phyloP scores from a whole-genome alignment of 139 green algal genomes.

The Chlamydomonas eustigma region DNA sequence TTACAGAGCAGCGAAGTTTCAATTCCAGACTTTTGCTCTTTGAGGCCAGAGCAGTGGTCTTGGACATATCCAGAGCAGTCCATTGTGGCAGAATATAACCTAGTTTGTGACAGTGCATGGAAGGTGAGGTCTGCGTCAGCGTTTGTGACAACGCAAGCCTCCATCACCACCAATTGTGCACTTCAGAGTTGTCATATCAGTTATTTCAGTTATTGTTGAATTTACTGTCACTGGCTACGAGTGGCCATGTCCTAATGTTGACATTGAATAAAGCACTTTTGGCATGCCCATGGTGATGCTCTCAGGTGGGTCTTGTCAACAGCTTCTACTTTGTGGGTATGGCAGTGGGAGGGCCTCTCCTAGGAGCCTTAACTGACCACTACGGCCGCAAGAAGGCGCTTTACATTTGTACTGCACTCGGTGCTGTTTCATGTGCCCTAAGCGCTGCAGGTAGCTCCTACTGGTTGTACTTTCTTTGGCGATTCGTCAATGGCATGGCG shows the following conservation, averaged over 20 bases:
- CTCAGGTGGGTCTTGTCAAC: constrained; percentile 6
- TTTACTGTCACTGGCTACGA: not conserved
- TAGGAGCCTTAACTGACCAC: constrained; percentile 16
- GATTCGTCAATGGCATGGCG: constrained; percentile 3
- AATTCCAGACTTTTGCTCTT: not conserved
- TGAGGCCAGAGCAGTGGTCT: not conserved
- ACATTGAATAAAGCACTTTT: not conserved
- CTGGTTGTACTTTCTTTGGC: constrained; percentile 12
- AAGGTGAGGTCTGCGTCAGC: not conserved
- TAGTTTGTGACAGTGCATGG: not conserved
- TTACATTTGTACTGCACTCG: constrained; percentile 9
- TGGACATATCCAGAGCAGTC: not conserved
- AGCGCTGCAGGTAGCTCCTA: not conserved
- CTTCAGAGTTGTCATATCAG: no score
- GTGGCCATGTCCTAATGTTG: not conserved
- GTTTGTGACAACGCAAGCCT: not conserved
- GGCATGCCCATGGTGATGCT: not conserved
- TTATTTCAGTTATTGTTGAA: no score
- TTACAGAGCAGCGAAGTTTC: not conserved
- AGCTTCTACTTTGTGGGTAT: constrained; percentile 18
- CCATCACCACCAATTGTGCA: no score
- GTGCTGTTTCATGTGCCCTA: not conserved
- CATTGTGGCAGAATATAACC: not conserved
- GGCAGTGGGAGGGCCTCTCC: not conserved
- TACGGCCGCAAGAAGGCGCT: not conserved